Base-by-base conservation (phyloP, 2,329 filamentous ascomycete species). In the Volutella citrinella region DNA sequence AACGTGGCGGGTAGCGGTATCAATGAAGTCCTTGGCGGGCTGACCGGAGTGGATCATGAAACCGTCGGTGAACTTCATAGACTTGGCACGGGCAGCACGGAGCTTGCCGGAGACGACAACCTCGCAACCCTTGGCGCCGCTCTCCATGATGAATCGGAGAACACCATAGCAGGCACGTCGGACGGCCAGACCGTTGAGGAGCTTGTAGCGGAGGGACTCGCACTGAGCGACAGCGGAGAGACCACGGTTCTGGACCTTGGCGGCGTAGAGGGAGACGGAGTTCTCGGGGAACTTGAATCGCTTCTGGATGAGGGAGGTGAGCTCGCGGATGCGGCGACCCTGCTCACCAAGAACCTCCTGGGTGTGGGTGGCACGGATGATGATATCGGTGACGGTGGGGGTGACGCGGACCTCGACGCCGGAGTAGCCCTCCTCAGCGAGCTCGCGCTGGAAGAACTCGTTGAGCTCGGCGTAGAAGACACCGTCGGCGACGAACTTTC, bases 31-130 rank as follows among this genome's bases (percentile, higher is more conserved):
- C 76, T 94, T 91, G 65, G 91, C 93, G 65, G 93, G 93, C 73
- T 98, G 93, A 76, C 93, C 93, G 64, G 93, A 98, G 87, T 98
- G 93, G 76, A 98, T 98, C 93, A 98, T 98, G 88, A 98, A 98
- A 69, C 93, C 93, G 73, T 98, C 90, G 72, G 93, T 98, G 85
- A 98, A 98, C 85, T 98, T 98, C 93, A 98, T 98, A 77, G 81
- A 88, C 88, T 98, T 98, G 74, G 93, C 93, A 80, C 93, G 89
- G 64, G 93, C 93, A 70, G 93, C 93, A 66, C 93, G 85, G 60
- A 98, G 87, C 84, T 98, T 98, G 72, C 93, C 93, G 58, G 89
- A 96, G 57, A 98, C 93, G 66, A 98, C 93, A 55, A 98, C 93
- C 79, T 98, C 93, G 71, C 93, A 98, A 73, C 93, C 93, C 87